phyloP scores from a whole-genome alignment of 805 yeast genomes.

The Metschnikowia similis region DNA sequence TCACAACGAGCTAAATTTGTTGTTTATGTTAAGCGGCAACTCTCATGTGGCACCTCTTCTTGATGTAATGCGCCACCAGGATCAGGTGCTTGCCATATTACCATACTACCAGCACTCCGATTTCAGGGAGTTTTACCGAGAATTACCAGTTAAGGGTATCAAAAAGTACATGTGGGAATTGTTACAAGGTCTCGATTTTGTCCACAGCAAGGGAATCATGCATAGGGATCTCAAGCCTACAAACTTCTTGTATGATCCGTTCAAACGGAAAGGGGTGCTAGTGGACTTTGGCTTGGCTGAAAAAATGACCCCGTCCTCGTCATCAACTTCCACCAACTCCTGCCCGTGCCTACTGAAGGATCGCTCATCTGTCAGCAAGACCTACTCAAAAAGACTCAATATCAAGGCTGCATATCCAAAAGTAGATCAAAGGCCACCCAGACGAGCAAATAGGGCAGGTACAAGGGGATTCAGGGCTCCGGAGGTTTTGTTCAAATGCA shows the following conservation, averaged over 20 bases:
- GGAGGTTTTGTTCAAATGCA: conserved; percentile 83
- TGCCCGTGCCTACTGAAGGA: conserved; percentile 59
- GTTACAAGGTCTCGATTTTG: conserved; percentile 67
- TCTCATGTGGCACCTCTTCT: conserved; percentile 81
- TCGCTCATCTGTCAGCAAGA: conserved; percentile 14
- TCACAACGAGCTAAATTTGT: conserved; percentile 75
- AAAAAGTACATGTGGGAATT: conserved; percentile 76
- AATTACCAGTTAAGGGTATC: conserved; percentile 73
- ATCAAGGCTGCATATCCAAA: conserved; percentile 65
- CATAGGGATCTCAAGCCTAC: conserved; percentile 50
- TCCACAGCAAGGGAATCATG: conserved; percentile 41
- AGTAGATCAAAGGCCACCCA: conserved; percentile 80
- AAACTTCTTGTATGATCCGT: conserved; percentile 66
- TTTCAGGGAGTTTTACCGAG: conserved; percentile 81
- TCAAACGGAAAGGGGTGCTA: conserved; percentile 66
- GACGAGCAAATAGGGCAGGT: conserved; percentile 96
- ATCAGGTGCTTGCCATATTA: conserved; percentile 88
- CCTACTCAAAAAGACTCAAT: conserved; percentile 22
- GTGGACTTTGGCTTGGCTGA: conserved; percentile 95
- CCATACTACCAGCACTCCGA: conserved; percentile 91
- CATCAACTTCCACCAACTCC: conserved; percentile 20
- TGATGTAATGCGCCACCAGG: conserved; percentile 82
- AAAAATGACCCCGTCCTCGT: conserved; percentile 22
- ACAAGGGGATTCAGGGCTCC: conserved; percentile 95
- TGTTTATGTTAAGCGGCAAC: conserved; percentile 65